Conservation (phyloP, 371 early-diverging fungal species). For the Umbelopsis sp. region DNA sequence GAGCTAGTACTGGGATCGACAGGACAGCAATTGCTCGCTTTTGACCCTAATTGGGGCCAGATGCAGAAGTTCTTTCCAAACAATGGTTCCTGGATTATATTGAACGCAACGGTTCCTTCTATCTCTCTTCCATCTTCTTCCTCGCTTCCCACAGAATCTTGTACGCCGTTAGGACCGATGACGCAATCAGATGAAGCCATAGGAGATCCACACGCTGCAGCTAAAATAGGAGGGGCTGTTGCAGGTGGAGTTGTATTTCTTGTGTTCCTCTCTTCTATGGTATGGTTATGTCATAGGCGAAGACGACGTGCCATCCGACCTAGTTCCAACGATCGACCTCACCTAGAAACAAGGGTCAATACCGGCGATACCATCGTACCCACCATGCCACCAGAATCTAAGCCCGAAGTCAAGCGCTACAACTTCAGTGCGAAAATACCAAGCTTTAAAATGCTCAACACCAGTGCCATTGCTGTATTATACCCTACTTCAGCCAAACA, state of each 20-base stretch:
- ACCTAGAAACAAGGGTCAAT: not conserved
- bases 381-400: not conserved
- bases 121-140: not conserved
- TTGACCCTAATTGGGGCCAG: constrained; percentile 10
- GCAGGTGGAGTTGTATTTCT: not conserved
- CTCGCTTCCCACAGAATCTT: constrained; percentile 4
- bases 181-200: constrained; percentile 9
- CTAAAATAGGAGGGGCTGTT: constrained; percentile 12
- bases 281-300: constrained; percentile 7
- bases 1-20: constrained; percentile 9
- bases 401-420: constrained; percentile 5
- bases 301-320: constrained; percentile 12
- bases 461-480: constrained; percentile 8
- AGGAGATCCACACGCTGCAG: constrained; percentile 10
- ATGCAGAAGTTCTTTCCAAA: constrained; percentile 7
- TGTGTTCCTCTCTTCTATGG: not conserved
- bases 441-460: constrained; percentile 6
- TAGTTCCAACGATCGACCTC: not conserved
- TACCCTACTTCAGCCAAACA: not conserved
- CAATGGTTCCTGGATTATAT: not conserved
- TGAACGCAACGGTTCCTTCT: not conserved
- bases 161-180: constrained; percentile 5
- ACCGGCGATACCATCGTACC: not conserved
- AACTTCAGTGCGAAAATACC: constrained; percentile 4
- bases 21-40: constrained; percentile 11